Base-by-base conservation (phyloP, 139 green algal species). In the Parachlorella kessleri region DNA sequence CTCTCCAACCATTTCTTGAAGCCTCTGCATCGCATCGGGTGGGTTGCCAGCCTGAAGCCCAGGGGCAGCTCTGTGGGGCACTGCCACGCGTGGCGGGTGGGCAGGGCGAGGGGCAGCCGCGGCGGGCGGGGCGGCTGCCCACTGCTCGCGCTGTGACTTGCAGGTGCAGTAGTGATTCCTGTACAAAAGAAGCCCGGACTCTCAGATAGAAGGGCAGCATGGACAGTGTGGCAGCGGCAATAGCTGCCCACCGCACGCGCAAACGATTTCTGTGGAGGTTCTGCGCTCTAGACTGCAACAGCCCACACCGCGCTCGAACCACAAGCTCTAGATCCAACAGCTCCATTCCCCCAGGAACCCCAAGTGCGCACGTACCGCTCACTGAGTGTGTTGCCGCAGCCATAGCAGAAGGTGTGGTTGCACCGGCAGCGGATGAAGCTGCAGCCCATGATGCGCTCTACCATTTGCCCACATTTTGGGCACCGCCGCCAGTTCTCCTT, bases 351-450 rank as follows among this genome's bases (percentile, higher is more conserved):
- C n/a, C n/a, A n/a, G n/a, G n/a, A n/a, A n/a, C n/a, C n/a, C n/a
- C n/a, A n/a, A n/a, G n/a, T n/a, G n/a, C n/a, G n/a, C n/a, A n/a
- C n/a, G n/a, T n/a, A n/a, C n/a, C n/a, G n/a, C n/a, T n/a, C n/a
- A 18, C 48, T 59, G 48, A 59, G 48, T 14, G 48, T 59, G 48
- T 30, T 40, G 32, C 87, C 87, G 68, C 87, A 91, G 1, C 41
- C 55, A 37, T 89, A 91, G 80, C 85, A 91, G 75, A 91, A 90
- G 37, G 42, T 7, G 14, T 54, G 9, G 14, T 79, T 82, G 55
- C 87, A 91, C 41, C 65, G 79, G 82, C 87, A 91, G 23, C 21
- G 26, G 79, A 91, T 83, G 68, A 89, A 78, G 65, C 84, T 89
- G 85, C 87, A 89, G 71, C 86, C 86, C 72, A 67, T 14, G 10